Evolutionary conservation across 2,329 filamentous ascomycete species (phyloP).

Genomic region (Trichoderma cornu-damae): DNA sequence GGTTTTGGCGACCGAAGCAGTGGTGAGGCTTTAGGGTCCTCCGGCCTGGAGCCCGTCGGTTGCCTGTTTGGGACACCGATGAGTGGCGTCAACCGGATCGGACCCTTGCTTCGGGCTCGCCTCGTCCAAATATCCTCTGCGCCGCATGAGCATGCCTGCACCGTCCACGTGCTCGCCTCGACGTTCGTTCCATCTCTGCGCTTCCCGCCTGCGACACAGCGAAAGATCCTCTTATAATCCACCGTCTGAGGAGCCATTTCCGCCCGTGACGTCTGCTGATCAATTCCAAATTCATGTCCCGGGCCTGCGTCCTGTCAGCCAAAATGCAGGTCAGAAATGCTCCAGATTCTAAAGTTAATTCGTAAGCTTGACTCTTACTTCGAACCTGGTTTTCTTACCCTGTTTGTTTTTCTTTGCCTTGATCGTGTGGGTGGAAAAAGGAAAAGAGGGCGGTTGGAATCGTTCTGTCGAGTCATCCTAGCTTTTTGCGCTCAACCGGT

Average conservation of each 20-base stretch:
- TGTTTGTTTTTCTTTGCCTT: neutral
- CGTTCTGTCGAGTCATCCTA: neutral
- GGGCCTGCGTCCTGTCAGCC: neutral
- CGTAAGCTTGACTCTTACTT: slow-evolving; percentile 13
- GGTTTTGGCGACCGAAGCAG: slow-evolving; percentile 14
- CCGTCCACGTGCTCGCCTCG: slow-evolving; percentile 8
- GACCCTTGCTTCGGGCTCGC: neutral
- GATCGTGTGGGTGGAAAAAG: neutral
- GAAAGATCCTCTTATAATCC: slow-evolving; percentile 2
- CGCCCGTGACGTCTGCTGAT: slow-evolving; percentile 7
- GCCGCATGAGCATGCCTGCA: slow-evolving; percentile 16
- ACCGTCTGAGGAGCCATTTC: neutral
- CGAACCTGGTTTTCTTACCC: neutral
- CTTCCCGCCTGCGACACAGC: neutral
- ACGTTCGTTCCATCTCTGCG: neutral
- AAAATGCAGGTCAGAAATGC: neutral
- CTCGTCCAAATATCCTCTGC: neutral
- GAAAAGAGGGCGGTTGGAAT: neutral
- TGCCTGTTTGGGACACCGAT: slow-evolving; percentile 17
- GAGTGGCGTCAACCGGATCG: slow-evolving; percentile 1
- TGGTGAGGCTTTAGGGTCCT: neutral
- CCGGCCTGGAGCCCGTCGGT: neutral
- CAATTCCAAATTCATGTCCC: slow-evolving; percentile 1
- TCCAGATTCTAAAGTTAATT: neutral
- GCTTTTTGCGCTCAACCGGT: neutral